Base-by-base conservation (phyloP, 208 protist species). In the Phytomonas sp. region DNA sequence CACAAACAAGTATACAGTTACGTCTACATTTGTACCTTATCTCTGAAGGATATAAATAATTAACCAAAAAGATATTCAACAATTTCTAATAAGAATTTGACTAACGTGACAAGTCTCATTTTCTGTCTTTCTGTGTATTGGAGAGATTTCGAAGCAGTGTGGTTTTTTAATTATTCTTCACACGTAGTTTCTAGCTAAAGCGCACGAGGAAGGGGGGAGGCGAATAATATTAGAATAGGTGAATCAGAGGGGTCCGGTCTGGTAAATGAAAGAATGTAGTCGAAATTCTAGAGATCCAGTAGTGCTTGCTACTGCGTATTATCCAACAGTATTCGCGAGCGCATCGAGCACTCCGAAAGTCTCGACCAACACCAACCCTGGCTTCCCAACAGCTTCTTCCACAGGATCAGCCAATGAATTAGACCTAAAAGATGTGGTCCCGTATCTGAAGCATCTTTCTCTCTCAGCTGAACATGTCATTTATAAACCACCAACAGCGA, bases 401-500 rank as follows among this genome's bases (percentile, higher is more conserved):
- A 56, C 46, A 56, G 46, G 46, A 26, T 56, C 20, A 17, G 20
- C 20, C 4, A 56, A 56, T 26, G 46, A 67, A 67, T n/a, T 59
- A 3, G 7, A 30, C 51, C 15, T 56, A 56, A 56, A 56, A 56
- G 46, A 56, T 26, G 46, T 56, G 23, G 71, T 84, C 23, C 86
- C 86, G 7, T 92, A 86, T 69, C 78, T 92, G 32, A 28, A 66
- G 23, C 59, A 69, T 17, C 66, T 81, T 6, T 26, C 34, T 23
- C 60, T 87, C n/a, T 77, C 80, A 3, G 34, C 28, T 17, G 62
- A 73, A 13, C 78, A 64, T 11, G 66, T 81, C 29, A 81, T 93
- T 33, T 93, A 90, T 67, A 77, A 76, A 60, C 84, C 84, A 6
- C 87, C 82, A 20, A 84, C 77, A 1, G 68, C 84, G 34, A 43